Percentiles rank a stretch among this genome's conserved stretches.
These are phyloP conservation scores for Yamadazyma conglobata DNA, from an alignment of 1,139 yeast species.

Conservation along the genomic window DNA sequence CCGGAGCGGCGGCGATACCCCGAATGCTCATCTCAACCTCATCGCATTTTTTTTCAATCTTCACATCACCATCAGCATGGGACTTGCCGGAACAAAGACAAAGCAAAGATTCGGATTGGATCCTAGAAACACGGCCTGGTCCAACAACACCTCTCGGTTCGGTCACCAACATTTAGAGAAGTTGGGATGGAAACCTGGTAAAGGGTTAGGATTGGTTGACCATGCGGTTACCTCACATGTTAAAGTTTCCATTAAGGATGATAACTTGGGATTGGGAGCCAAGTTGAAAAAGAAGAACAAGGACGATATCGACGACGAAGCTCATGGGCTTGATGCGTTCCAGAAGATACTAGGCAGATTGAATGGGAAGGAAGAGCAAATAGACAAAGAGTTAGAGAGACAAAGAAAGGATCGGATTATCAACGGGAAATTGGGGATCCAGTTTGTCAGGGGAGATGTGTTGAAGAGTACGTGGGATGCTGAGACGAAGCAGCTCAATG, in stretches of 20 bases:
- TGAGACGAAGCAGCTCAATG: constrained; percentile 42
- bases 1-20: no score
- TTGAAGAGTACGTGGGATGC: constrained; percentile 81
- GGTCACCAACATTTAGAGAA: constrained; percentile 83
- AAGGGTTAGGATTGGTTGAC: constrained; percentile 73
- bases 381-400: constrained; percentile 57
- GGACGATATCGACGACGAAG: constrained; percentile 68
- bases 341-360: constrained; percentile 86
- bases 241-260: constrained; percentile 76
- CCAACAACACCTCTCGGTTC: constrained; percentile 77
- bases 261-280: constrained; percentile 85
- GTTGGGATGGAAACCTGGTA: constrained; percentile 91
- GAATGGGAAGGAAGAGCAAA: constrained; percentile 68
- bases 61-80: constrained; percentile 58
- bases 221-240: constrained; percentile 74
- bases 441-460: constrained; percentile 81
- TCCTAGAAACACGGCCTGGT: constrained; percentile 95
- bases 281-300: constrained; percentile 53
- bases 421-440: constrained; percentile 82
- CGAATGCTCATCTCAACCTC: constrained; percentile 4
- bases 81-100: constrained; percentile 80
- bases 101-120: constrained; percentile 88
- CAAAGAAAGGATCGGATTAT: constrained; percentile 65
- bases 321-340: constrained; percentile 89
- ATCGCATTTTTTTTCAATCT: constrained; percentile 12